A percentile compares a stretch with the other conserved stretches of the same genome.
Evolutionary conservation across 495 filamentous ascomycete genomes (phyloP).

Genomic region (Aspergillus panamensis): DNA sequence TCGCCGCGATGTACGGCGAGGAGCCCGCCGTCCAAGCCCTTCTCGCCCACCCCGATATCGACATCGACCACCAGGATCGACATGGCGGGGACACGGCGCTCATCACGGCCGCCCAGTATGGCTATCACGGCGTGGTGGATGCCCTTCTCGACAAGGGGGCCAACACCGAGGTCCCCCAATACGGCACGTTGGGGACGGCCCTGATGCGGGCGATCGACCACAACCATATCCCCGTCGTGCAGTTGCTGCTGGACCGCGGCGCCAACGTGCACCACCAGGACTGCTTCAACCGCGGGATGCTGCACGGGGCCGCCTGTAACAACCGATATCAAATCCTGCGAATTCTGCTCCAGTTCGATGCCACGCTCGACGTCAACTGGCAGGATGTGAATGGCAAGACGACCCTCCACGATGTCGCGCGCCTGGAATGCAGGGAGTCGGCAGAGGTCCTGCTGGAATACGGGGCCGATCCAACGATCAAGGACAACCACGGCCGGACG

Average conservation of each 20-base stretch:
- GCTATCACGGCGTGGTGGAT: neutral
- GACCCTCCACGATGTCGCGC: conserved; percentile 8
- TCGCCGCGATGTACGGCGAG: neutral
- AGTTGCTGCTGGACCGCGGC: conserved; percentile 1
- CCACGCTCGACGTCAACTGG: conserved; percentile 10
- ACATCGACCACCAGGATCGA: conserved; percentile 3
- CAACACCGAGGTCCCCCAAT: neutral
- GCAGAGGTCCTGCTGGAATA: conserved; percentile 7
- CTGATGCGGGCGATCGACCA: conserved; percentile 9
- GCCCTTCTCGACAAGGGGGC: conserved; percentile 7
- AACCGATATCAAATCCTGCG: neutral
- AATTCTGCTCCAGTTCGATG: conserved; percentile 2
- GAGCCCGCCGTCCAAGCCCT: neutral
- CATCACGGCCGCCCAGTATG: neutral
- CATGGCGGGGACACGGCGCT: neutral
- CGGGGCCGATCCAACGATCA: conserved; percentile 11
- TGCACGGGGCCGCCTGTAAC: conserved; percentile 9
- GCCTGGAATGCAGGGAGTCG: neutral
- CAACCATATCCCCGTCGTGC: neutral
- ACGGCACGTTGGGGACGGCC: conserved; percentile 1
- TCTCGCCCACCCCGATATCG: neutral
- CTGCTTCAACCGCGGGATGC: conserved; percentile 6
- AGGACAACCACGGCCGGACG: conserved; percentile 10
- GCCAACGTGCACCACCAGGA: conserved; percentile 14
- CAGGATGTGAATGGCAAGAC: conserved; percentile 10